Evolutionary conservation across 345 rosid genomes (phyloP), one percentile per base, ranked within the genome.

Genomic region (Erodium maritimum): DNA sequence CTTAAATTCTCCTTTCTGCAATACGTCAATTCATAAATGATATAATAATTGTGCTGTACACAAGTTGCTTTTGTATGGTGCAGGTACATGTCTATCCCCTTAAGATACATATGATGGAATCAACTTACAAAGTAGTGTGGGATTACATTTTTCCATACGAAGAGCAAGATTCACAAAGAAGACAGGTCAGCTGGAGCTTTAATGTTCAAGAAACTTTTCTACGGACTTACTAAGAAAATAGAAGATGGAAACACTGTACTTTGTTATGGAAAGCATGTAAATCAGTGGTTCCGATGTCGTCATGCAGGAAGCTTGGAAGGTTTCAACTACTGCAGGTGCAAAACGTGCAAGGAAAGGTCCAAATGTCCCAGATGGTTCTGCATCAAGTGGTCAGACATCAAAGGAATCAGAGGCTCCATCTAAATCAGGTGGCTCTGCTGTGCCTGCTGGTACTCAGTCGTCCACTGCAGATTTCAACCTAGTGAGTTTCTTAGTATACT

Each of bases 111-210:
- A 80, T 93, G 95, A 89, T 94, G 5, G 99, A 93, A 74, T 72
- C 85, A n/a, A 88, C 89, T 95, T 93, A 93, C 74, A 75, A 84
- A 80, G 89, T 83, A 94, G 87, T 93, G 94, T 93, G 97, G 97
- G 90, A 73, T 57, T 93, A 93, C 72, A 82, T 93, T 71, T 93
- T 93, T 68, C 95, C 95, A 19, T 94, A 83, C 73, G 99, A 93
- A 76, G 97, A 89, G 57, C 99, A 88, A 69, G 99, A 93, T 80
- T 89, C 97, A 60, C 99, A 85, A 69, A 76, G 95, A 56, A 81
- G 99, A 61, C 96, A 89, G 95, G 98, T 91, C 19, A 60, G 72
- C 63, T 65, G 21, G 25, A 57, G 52, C 19, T 54, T 21, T 48
- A 34, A 19, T 21, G 21, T 23, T 54, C 17, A 7, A 42, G 48